Conservation (phyloP, 345 rosid genomes). For the Syzygium grande region DNA sequence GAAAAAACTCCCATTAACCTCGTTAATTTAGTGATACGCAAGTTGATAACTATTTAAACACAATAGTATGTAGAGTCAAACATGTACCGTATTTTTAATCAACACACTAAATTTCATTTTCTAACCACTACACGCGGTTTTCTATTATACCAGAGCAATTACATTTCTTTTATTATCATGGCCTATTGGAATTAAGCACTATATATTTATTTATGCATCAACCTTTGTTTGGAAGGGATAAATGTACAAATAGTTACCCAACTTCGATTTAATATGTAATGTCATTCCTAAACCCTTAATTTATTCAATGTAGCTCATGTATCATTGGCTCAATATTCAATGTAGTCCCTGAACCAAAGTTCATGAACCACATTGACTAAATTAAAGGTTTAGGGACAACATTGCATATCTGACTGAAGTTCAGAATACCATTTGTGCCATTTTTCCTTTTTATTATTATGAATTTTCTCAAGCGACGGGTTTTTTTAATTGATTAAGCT, state of each 20-base stretch:
- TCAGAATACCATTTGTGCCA: no score
- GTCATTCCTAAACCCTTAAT: background rate
- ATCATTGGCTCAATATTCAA: no score
- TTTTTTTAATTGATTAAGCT: background rate
- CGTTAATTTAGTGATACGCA: background rate
- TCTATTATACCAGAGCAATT: background rate
- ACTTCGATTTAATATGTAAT: accelerated
- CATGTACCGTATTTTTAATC: background rate
- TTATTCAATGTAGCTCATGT: accelerated
- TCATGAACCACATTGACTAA: no score
- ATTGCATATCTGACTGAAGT: background rate
- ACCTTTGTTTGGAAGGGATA: background rate
- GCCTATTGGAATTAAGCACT: background rate
- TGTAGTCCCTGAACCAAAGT: no score
- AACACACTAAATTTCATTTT: background rate
- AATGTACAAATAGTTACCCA: background rate
- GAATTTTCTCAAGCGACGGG: background rate
- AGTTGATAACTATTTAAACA: background rate
- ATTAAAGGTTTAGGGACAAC: no score
- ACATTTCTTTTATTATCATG: background rate
- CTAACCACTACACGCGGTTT: background rate
- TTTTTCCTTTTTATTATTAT: no score
- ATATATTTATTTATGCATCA: background rate
- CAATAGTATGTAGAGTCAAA: background rate
- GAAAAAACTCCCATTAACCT: background rate